These are phyloP conservation scores for Tulasnella calospora DNA, from an alignment of 768 basidiomycete species.

Conservation along the genomic window DNA sequence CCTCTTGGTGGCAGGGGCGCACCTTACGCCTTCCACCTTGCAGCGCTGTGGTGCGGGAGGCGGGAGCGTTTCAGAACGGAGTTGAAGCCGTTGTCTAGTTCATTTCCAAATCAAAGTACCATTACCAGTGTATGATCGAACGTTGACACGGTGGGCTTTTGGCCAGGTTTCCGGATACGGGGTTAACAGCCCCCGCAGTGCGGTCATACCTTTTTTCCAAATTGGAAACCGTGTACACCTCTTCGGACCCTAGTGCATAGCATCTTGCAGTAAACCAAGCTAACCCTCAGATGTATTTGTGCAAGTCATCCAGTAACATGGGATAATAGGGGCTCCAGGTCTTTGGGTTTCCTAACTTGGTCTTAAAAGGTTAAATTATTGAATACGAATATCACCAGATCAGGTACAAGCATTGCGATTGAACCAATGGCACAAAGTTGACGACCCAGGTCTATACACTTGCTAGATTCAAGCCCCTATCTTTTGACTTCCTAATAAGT, in stretches of 20 bases:
- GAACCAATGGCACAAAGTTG: not conserved
- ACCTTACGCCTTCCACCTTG: not conserved
- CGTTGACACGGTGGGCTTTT: not conserved
- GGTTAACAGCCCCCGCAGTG: not conserved
- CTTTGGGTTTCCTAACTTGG: not conserved
- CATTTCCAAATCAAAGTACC: not conserved
- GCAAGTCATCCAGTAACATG: not conserved
- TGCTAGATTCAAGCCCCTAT: not conserved
- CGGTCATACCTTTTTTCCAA: not conserved
- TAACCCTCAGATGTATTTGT: not conserved
- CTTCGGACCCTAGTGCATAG: not conserved
- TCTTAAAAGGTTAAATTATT: not conserved
- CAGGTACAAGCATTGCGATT: not conserved
- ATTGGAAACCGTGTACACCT: not conserved
- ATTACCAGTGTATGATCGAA: not conserved
- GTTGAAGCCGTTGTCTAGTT: not conserved
- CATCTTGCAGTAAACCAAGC: not conserved
- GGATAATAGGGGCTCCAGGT: no score
- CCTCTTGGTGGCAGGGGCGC: not conserved
- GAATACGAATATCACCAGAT: not conserved
- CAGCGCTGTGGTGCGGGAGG: not conserved
- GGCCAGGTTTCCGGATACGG: not conserved
- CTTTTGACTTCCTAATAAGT: not conserved
- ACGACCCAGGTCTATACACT: not conserved
- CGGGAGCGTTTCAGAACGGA: not conserved